Percentiles rank a stretch among this genome's conserved stretches.
phyloP scores from a whole-genome alignment of 495 filamentous ascomycete species.

The Aspergillus carlsbadensis region DNA sequence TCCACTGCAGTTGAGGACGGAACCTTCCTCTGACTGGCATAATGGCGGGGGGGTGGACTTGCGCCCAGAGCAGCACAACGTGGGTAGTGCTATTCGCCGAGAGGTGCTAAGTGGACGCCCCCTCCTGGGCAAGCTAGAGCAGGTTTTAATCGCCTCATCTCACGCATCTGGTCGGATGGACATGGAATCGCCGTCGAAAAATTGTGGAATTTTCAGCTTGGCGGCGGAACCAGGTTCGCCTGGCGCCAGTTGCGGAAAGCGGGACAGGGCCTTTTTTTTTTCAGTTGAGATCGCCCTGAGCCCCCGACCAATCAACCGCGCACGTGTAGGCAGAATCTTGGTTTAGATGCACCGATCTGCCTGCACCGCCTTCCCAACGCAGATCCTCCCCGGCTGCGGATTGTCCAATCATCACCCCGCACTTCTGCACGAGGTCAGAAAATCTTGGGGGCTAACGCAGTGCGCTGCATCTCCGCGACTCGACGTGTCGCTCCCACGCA shows the following conservation, averaged over 20 bases:
- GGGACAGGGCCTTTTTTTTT: conserved; percentile 3
- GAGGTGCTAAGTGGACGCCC: conserved; percentile 1
- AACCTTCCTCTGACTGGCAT: conserved; percentile 14
- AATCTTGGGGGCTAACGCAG: background rate
- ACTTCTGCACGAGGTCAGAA: background rate
- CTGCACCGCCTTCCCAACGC: conserved; percentile 15
- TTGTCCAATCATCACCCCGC: conserved; percentile 5
- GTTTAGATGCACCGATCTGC: conserved; percentile 9
- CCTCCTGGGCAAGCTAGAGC: background rate
- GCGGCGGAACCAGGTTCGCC: conserved; percentile 17
- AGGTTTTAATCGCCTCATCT: background rate
- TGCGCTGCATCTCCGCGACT: background rate
- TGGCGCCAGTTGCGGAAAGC: conserved; percentile 16
- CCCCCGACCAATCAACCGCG: conserved; percentile 19
- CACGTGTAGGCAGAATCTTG: conserved; percentile 27
- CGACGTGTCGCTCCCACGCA: background rate
- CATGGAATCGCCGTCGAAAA: conserved; percentile 2
- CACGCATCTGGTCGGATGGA: background rate
- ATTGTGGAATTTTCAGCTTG: conserved; percentile 6
- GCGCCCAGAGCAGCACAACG: conserved; percentile 4
- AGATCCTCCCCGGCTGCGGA: background rate
- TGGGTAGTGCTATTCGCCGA: conserved; percentile 10
- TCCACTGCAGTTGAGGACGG: conserved; percentile 12
- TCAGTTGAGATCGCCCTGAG: conserved; percentile 6
- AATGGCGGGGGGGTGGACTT: background rate